Conservation (phyloP, 306 rosid species). For the Vigna reflexopilosa region DNA sequence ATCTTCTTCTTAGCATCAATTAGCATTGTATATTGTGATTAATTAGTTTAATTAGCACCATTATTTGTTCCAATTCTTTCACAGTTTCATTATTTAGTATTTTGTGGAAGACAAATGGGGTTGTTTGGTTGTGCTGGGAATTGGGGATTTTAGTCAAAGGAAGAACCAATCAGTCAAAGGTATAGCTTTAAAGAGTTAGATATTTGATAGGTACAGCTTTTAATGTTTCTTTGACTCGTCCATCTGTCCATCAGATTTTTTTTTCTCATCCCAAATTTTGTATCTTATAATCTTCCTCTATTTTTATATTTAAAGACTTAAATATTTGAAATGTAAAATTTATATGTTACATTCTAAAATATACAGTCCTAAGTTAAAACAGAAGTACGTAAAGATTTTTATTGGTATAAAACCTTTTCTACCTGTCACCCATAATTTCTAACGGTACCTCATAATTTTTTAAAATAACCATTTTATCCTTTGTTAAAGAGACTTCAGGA, state of each 20-base stretch:
- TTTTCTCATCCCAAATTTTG: neutral
- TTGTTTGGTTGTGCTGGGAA: conserved; percentile 28
- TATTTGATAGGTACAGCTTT: conserved; percentile 39
- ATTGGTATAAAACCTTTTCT: too few species aligned
- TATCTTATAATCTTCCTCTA: too few species aligned
- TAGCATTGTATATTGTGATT: neutral
- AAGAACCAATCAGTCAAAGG: conserved; percentile 55
- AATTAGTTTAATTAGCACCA: neutral
- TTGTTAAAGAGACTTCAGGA: too few species aligned
- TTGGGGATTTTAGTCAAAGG: conserved; percentile 53
- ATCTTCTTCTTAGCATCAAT: neutral
- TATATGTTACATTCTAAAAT: too few species aligned
- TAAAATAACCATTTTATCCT: too few species aligned
- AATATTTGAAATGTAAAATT: too few species aligned
- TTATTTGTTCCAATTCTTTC: conserved; percentile 38
- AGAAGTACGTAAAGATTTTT: too few species aligned
- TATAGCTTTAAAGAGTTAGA: conserved; percentile 46
- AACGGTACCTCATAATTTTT: too few species aligned
- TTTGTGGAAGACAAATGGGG: conserved; percentile 4
- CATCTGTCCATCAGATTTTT: conserved; percentile 21
- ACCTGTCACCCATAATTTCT: too few species aligned
- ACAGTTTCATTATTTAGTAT: conserved; percentile 19
- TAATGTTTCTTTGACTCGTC: conserved; percentile 72
- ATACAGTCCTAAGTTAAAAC: too few species aligned
- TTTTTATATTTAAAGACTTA: too few species aligned